Base-by-base conservation (phyloP, 208 protist species). In the Trypanosoma brucei region DNA sequence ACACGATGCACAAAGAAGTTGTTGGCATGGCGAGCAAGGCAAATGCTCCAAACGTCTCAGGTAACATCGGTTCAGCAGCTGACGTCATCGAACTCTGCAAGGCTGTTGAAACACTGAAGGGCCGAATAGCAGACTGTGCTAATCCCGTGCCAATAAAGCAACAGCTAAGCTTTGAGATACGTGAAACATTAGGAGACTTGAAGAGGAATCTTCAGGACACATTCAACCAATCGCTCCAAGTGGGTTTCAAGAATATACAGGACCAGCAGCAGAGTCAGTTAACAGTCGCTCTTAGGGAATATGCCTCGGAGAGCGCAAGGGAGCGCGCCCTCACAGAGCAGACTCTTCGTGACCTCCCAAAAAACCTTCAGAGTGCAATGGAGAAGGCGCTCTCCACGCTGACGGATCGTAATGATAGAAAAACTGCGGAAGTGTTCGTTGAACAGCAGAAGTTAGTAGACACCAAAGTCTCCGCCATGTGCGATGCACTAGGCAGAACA, bases 311-410 rank as follows among this genome's bases (percentile, higher is more conserved):
- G 8, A 59, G 45, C n/a, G 34, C 2, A 53, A 55, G 37, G 13
- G 52, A 53, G n/a, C 48, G 59, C 30, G 34, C 59, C 39, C 7
- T 69, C 14, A 57, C 56, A 2, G 30, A 57, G 36, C 0, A 55
- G 13, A 30, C 36, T n/a, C 14, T 71, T 30, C 50, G 57, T 22
- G 65, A 65, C 37, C 52, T 71, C 40, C 65, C 57, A 36, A 4
- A 65, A 22, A 49, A 51, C 40, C 63, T 71, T 58, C 52, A 71
- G 33, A 59, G 4, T 37, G 65, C 58, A 30, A 65, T 71, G 59
- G 65, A 71, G 45, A 71, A 65, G 22, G 65, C 65, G 1, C 42
- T 71, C 1, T 30, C 34, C 13, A 49, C 42, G 34, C 62, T 71
- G 4, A 60, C 13, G 36, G 33, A 64, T 39, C 2, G 48, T 9